Base-by-base conservation (phyloP, 2,329 filamentous ascomycete genomes). In the Grosmannia serpens region DNA sequence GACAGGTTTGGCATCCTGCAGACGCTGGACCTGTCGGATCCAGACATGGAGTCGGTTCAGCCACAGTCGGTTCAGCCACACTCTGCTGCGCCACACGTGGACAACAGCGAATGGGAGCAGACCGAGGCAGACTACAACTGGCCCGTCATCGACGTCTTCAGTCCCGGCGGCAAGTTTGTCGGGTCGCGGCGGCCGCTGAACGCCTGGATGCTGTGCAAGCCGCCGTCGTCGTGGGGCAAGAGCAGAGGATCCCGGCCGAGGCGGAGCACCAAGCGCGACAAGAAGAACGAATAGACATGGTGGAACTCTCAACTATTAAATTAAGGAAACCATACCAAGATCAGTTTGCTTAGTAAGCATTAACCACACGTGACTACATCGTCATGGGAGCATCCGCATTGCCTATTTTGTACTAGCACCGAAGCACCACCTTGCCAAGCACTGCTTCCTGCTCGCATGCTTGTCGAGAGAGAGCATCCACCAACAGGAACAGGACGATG, bases 131-230 rank as follows among this genome's bases (percentile, higher is more conserved):
- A 76, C 64, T 69, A 70, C 1, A 71, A 74, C 26, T 84, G 83
- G 75, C 90, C 90, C 0, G 76, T 84, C 11, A 80, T 99, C 8
- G 91, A 97, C 64, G 83, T 97, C 0, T 96, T 87, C 67, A 88
- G 82, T 31, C 94, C 94, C 0, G 80, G 90, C 59, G 94, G 94
- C n/a, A 85, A 83, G 65, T 94, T 88, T 65, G 76, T 97, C 33
- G 86, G 79, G 1, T 73, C 75, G 11, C 77, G 89, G 41, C 70
- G 69, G 63, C 87, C 88, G 1, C 84, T 95, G 76, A 84, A 87
- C 65, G 88, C 83, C 8, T 91, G 85, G 81, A 60, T 85, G 60
- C 69, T 86, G 56, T 80, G 80, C 63, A 83, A 82, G 68, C 81
- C 81, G 31, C 74, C 73, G 17, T 17, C 58, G 29, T 52, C 59